These are phyloP conservation scores for Plasmodium fragile DNA, from an alignment of 169 alveolate genomes.

Conservation along the genomic window DNA sequence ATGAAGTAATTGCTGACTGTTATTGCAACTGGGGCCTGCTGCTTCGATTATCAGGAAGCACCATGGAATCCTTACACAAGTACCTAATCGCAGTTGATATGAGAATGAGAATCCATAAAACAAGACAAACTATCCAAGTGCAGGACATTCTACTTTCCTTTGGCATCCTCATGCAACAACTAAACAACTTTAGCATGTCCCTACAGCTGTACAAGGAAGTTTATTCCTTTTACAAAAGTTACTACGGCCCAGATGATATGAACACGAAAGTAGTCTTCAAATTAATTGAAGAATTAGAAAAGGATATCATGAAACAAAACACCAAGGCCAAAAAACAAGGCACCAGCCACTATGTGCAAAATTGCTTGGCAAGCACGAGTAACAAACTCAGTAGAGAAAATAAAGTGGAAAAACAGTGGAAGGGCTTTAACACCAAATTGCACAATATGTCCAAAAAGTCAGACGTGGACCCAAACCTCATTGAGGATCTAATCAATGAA, in stretches of 20 bases:
- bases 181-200: constrained; percentile 86
- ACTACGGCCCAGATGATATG: constrained; percentile 86
- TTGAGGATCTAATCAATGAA: constrained; percentile 69
- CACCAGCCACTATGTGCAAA: not conserved
- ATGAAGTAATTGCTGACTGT: constrained; percentile 87
- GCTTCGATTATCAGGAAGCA: constrained; percentile 85
- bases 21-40: constrained; percentile 88
- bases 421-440: constrained; percentile 13
- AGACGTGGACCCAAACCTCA: constrained; percentile 46
- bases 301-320: constrained; percentile 45
- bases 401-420: constrained; percentile 25
- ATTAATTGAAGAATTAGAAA: constrained; percentile 76
- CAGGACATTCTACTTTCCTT: constrained; percentile 88
- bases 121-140: constrained; percentile 84
- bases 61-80: constrained; percentile 86
- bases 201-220: constrained; percentile 88
- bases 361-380: constrained; percentile 3
- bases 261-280: constrained; percentile 82
- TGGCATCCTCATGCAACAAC: constrained; percentile 88
- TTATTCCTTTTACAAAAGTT: constrained; percentile 81
- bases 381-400: not conserved
- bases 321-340: not conserved
- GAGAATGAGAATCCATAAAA: constrained; percentile 88
- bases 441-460: constrained; percentile 8
- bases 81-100: constrained; percentile 88